Evolutionary conservation across 495 filamentous ascomycete genomes (phyloP).

Genomic region (Collariella sp.): DNA sequence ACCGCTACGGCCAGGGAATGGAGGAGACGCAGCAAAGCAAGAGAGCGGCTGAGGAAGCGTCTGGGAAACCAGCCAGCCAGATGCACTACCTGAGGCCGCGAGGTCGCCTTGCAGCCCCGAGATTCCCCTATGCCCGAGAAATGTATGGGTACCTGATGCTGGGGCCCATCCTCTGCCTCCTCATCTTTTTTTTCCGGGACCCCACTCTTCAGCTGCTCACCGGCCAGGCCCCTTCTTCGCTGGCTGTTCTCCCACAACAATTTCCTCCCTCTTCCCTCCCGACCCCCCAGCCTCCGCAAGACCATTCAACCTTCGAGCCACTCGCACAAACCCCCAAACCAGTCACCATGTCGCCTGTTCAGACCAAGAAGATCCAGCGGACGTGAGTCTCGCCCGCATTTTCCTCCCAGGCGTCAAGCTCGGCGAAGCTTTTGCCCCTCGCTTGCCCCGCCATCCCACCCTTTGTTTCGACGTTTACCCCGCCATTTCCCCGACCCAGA

Average conservation of each 20-base stretch:
- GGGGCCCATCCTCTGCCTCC: conserved; percentile 15
- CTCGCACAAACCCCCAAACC: conserved; percentile 27
- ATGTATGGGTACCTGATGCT: conserved; percentile 13
- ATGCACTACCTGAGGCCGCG: neutral
- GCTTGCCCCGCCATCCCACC: conserved; percentile 21
- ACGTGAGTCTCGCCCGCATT: conserved; percentile 56
- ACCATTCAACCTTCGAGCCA: conserved; percentile 26
- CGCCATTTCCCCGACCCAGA: conserved; percentile 22
- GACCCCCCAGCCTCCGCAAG: conserved; percentile 32
- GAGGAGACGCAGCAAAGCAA: neutral
- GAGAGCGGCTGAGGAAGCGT: no score
- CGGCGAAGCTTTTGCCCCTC: conserved; percentile 15
- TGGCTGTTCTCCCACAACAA: conserved; percentile 24
- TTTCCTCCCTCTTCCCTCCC: conserved; percentile 19
- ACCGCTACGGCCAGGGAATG: neutral
- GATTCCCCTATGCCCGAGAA: neutral
- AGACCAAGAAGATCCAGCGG: no score
- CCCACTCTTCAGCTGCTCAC: conserved; percentile 10
- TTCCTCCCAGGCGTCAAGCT: conserved; percentile 6
- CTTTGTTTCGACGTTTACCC: no score
- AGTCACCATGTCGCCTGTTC: conserved; percentile 68
- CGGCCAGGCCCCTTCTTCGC: conserved; percentile 17
- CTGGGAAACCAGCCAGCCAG: neutral
- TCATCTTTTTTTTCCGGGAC: conserved; percentile 17
- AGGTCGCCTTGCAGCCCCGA: neutral